These are phyloP conservation scores for Sphaerulina vaccinii DNA, from an alignment of 2,329 filamentous ascomycete genomes.

Conservation along the genomic window DNA sequence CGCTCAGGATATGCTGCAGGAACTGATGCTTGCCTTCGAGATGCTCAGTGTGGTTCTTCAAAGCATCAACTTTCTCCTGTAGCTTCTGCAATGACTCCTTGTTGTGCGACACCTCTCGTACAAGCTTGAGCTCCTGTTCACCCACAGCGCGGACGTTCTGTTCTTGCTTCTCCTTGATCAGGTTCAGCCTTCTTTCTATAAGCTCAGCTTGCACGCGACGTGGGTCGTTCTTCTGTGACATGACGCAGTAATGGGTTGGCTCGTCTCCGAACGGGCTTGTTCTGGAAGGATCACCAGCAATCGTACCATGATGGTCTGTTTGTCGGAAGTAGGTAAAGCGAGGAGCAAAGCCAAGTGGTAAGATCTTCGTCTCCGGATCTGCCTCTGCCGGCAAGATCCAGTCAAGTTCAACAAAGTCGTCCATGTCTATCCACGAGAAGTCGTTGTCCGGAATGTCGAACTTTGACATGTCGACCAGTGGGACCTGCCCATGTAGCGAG, in stretches of 20 bases:
- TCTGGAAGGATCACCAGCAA: constrained; percentile 75
- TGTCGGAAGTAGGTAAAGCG: constrained; percentile 96
- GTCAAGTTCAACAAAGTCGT: constrained; percentile 96
- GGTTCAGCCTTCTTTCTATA: constrained; percentile 75
- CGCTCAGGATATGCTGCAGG: constrained; percentile 57
- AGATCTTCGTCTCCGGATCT: constrained; percentile 89
- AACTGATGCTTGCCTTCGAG: constrained; percentile 60
- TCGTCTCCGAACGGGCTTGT: constrained; percentile 91
- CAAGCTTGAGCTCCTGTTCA: constrained; percentile 67
- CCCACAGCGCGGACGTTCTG: constrained; percentile 70
- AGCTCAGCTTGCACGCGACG: constrained; percentile 83
- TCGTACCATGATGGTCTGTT: constrained; percentile 82
- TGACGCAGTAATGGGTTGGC: constrained; percentile 90
- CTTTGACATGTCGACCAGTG: constrained; percentile 67
- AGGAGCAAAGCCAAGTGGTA: constrained; percentile 90
- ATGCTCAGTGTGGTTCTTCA: constrained; percentile 57
- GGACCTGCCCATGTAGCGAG: constrained; percentile 53
- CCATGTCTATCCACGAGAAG: constrained; percentile 97
- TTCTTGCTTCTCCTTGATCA: constrained; percentile 74
- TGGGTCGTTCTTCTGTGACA: constrained; percentile 73
- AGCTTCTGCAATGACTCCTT: constrained; percentile 49
- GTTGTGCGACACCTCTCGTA: constrained; percentile 54
- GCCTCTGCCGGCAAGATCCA: constrained; percentile 90
- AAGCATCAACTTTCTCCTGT: constrained; percentile 55
- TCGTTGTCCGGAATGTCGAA: constrained; percentile 97